These are phyloP conservation scores for Arthrobotrys musiformis DNA, from an alignment of 2,329 filamentous ascomycete species.

Conservation along the genomic window DNA sequence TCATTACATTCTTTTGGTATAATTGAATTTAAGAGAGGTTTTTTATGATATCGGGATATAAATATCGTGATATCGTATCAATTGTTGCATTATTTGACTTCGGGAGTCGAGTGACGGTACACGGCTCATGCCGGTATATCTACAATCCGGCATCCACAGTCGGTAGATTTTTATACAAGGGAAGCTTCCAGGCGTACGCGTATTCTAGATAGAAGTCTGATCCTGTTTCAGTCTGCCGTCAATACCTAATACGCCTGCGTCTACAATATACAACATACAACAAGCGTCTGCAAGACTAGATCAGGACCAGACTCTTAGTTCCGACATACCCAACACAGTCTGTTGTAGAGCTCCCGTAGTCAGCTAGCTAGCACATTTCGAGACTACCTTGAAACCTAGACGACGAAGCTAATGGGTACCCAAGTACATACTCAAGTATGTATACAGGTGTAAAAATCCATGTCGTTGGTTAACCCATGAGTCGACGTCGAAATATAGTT, in stretches of 20 bases:
- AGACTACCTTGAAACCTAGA: not conserved
- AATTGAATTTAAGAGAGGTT: not conserved
- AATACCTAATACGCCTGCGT: not conserved
- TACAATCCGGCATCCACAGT: not conserved
- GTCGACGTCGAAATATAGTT: conserved; percentile 16
- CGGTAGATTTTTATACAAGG: not conserved
- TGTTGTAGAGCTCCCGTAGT: conserved; percentile 15
- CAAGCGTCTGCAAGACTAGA: not conserved
- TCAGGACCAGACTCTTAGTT: not conserved
- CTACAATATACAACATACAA: not conserved
- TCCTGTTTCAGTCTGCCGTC: not conserved
- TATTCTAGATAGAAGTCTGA: too few relatives aligned
- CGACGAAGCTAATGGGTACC: not conserved
- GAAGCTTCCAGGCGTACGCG: too few relatives aligned
- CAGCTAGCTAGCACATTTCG: not conserved
- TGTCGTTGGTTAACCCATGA: not conserved
- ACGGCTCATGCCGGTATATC: not conserved
- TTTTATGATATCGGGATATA: conserved; percentile 8
- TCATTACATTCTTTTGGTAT: too few relatives aligned
- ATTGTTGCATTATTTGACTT: not conserved
- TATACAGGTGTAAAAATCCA: not conserved
- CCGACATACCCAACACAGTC: conserved; percentile 11
- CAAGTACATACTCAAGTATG: too few relatives aligned
- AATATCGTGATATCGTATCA: not conserved
- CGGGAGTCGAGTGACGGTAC: not conserved